Conservation (phyloP, 139 green algal genomes). For the Chlorella sp. region DNA sequence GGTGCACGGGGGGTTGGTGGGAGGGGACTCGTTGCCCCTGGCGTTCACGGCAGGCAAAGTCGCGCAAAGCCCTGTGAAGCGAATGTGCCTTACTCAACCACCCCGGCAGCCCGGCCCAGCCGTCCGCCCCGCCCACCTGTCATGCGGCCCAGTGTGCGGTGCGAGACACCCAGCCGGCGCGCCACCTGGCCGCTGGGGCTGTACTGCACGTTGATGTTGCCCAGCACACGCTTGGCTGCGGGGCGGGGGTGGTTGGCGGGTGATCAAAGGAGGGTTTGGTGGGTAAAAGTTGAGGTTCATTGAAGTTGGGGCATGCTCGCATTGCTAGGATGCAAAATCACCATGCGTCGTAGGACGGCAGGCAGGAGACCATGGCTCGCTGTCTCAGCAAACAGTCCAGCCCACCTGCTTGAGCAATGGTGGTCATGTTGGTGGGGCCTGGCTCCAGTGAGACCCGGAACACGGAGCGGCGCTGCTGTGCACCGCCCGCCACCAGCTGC, state of each 20-base stretch:
- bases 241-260: background rate
- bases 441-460: slow-evolving; percentile 54
- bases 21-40: too few relatives aligned
- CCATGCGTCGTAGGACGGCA: too few relatives aligned
- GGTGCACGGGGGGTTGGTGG: background rate
- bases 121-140: slow-evolving; percentile 34
- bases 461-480: background rate
- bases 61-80: too few relatives aligned
- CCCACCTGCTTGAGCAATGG: slow-evolving; percentile 29
- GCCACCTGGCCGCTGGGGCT: slow-evolving; percentile 59
- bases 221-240: slow-evolving; percentile 54
- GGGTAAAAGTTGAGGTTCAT: background rate
- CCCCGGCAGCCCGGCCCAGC: too few relatives aligned
- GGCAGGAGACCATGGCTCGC: too few relatives aligned
- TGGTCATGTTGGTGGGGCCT: slow-evolving; percentile 28
- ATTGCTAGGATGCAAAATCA: too few relatives aligned
- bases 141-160: slow-evolving; percentile 74
- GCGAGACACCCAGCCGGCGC: slow-evolving; percentile 56
- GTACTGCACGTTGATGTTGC: slow-evolving; percentile 58
- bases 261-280: background rate
- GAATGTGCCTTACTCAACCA: too few relatives aligned
- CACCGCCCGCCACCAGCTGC: slow-evolving; percentile 29
- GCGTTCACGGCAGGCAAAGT: too few relatives aligned
- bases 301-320: background rate
- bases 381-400: background rate